Percentiles rank a stretch among this genome's conserved stretches.
These are phyloP conservation scores for Sarocladium strictum DNA, from an alignment of 2,329 filamentous ascomycete species.

Conservation along the genomic window DNA sequence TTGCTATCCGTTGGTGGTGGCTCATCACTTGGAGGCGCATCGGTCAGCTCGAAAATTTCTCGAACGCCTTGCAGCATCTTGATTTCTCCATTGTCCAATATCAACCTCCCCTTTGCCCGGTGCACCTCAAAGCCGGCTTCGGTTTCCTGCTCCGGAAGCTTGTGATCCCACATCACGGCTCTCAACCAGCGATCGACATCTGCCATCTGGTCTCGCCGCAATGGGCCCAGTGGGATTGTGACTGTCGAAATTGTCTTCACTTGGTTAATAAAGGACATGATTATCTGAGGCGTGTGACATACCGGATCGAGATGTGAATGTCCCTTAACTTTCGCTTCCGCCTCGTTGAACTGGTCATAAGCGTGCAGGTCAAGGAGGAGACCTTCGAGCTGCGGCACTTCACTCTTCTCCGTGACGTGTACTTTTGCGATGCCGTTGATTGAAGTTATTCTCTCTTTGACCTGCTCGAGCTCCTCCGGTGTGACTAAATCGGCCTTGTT, in stretches of 20 bases:
- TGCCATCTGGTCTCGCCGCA: conserved; percentile 52
- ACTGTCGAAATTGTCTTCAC: conserved; percentile 75
- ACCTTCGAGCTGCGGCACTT: conserved; percentile 76
- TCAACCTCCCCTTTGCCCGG: conserved; percentile 75
- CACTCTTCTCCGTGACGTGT: conserved; percentile 72
- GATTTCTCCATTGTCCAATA: conserved; percentile 55
- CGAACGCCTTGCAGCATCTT: conserved; percentile 87
- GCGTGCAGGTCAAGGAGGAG: conserved; percentile 86
- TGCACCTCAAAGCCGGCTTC: conserved; percentile 67
- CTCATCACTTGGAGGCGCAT: conserved; percentile 38
- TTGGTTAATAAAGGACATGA: conserved; percentile 13
- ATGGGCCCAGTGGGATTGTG: conserved; percentile 58
- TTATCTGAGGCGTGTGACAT: conserved; percentile 24
- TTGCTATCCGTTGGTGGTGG: conserved; percentile 39
- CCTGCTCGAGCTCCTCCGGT: conserved; percentile 58
- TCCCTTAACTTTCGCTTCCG: conserved; percentile 68
- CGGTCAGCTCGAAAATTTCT: conserved; percentile 88
- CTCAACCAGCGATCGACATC: conserved; percentile 76
- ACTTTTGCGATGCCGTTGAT: conserved; percentile 90
- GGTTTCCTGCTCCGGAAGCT: conserved; percentile 43
- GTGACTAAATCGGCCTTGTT: conserved; percentile 89
- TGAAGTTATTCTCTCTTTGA: conserved; percentile 65
- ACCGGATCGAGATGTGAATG: conserved; percentile 90
- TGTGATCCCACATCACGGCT: conserved; percentile 75
- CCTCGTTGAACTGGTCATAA: conserved; percentile 73